Evolutionary conservation across 305 asterid genomes (phyloP).

Genomic region (Fraxinus latifolia): DNA sequence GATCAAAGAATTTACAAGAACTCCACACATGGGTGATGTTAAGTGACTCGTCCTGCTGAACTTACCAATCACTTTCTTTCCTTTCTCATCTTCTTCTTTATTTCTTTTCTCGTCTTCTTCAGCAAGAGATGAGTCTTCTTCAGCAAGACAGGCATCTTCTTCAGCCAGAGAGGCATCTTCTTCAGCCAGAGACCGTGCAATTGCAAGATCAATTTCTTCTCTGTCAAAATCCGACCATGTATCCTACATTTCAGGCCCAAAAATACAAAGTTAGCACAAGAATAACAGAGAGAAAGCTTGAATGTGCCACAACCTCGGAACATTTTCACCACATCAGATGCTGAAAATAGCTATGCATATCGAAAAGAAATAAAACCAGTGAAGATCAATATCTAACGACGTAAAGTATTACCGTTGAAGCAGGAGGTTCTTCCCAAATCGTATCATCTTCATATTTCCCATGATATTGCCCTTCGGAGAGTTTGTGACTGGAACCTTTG

Average conservation of each 20-base stretch:
- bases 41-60: conserved; percentile 7
- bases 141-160: background rate
- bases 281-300: conserved; percentile 6
- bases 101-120: conserved; percentile 49
- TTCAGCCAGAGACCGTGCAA: conserved; percentile 55
- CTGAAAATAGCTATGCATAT: background rate
- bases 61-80: conserved; percentile 78
- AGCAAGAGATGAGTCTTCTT: background rate
- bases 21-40: conserved; percentile 19
- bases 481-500: conserved; percentile 67
- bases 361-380: background rate
- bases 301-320: background rate
- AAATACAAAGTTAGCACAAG: conserved; percentile 13
- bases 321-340: conserved; percentile 9
- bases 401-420: conserved; percentile 48
- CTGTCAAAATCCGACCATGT: conserved; percentile 68
- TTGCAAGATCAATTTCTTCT: conserved; percentile 83
- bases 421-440: conserved; percentile 58
- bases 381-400: conserved; percentile 6
- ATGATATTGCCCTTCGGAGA: conserved; percentile 65
- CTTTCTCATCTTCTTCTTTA: conserved; percentile 50
- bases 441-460: conserved; percentile 64
- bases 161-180: conserved; percentile 18
- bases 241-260: conserved; percentile 49
- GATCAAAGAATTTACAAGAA: conserved; percentile 22